Base-by-base conservation (phyloP, 352 stramenopile genomes). In the Phytophthora meadii region DNA sequence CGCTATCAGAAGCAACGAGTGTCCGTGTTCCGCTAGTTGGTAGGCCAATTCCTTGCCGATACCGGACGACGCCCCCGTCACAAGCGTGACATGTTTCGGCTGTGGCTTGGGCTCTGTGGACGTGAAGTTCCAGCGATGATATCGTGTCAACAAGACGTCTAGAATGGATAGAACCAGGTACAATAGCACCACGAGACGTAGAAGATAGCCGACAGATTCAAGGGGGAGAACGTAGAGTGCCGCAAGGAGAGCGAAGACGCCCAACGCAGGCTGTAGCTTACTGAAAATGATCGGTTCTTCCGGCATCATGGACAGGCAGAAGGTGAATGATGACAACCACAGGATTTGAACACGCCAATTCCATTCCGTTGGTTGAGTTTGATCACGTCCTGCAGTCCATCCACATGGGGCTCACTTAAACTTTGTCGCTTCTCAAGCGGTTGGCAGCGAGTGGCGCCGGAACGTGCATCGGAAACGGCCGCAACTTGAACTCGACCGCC, bases 1-100 rank as follows among this genome's bases (percentile, higher is more conserved):
- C 1, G 71, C 87, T 28, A 70, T 71, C 2, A 94, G 57, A 17
- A 94, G 55, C n/a, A 96, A 60, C 25, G 82, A 87, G 64, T 79
- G 76, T 15, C 83, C 78, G 36, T 87, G 82, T 41, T 80, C 78
- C 8, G 83, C 82, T 12, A 96, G 74, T 63, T 77, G 55, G 41
- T 76, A 88, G 17, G 80, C 84, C 52, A 90, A 87, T 57, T 91
- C 87, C 24, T 74, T 71, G 25, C 88, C 88, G 22, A 96, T 70
- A 15, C 88, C 88, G 11, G 76, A 78, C 5, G 84, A 81, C 34
- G 86, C 87, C 17, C 87, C 88, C 4, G 82, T 93, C 47, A 94
- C 54, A 5, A 94, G 70, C 45, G 77, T 77, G 24, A 77, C 64
- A 39, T 64, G 54, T 3, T 63, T 52, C 1, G 46, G 14, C 17